Evolutionary conservation across 1,139 yeast species (phyloP), one percentile per base, ranked within the genome.

Genomic region (Meyerozyma carpophila): DNA sequence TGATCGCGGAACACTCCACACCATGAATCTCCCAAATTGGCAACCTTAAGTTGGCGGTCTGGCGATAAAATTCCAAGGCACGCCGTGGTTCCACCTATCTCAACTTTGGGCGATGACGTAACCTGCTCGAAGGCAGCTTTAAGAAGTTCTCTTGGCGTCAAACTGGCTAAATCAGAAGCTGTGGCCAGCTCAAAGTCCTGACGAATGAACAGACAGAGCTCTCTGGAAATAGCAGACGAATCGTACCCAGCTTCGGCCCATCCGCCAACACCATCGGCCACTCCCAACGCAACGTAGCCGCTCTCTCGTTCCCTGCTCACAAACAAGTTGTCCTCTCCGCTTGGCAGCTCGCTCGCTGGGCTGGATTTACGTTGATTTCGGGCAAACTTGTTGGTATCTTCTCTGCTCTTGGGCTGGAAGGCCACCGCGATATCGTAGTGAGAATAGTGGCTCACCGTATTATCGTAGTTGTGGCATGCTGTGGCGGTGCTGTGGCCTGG

Each of bases 221-320:
- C 91, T 54, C 91, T 68, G 11, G 88, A 81, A 39, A 85, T 84
- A 8, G 91, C 91, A 47, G 85, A 79, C 2, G 96, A 87, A 60
- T 91, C 97, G 53, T 82, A 86, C 0, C 97, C 97, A 36, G 88
- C 83, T 52, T 87, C 93, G 2, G 89, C 79, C 97, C 98, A 93
- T 1, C 98, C 98, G 14, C 98, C 98, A 5, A 93, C 98, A 16
- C 98, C 98, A 63, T 93, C 98, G 3, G 97, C 93, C 1, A 93
- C 97, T 8, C 96, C 98, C 8, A 88, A 73, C 0, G 91, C 81
- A 1, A 84, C 58, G 34, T 74, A 73, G 3, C 70, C 73, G 8
- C 78, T 73, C 10, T 67, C 68, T 18, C 61, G 57, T 24, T 66
- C 58, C 8, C 67, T 62, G 6, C 82, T 70, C 32, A 81, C 72